Percentiles rank a stretch among this genome's conserved stretches.
Evolutionary conservation across 441 rosid species (phyloP).

Genomic region (Arabidopsis lyrata): DNA sequence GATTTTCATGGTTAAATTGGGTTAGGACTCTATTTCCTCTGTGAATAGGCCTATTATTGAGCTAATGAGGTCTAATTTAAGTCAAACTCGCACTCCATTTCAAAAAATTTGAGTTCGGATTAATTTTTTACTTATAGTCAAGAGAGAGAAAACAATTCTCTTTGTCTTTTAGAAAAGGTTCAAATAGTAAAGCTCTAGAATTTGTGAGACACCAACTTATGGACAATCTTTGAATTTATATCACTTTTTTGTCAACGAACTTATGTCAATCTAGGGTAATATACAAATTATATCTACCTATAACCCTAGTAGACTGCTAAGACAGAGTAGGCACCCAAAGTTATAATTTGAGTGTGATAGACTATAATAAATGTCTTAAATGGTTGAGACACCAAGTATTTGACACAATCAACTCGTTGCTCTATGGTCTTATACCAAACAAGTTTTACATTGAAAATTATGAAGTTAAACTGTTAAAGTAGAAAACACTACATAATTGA

Average conservation of each 20-base stretch:
- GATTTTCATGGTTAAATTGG: conserved; percentile 9
- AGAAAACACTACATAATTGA: conserved; percentile 17
- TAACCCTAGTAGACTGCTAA: not conserved
- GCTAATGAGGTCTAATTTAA: conserved; percentile 19
- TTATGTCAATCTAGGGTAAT: not conserved
- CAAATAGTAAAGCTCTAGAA: not conserved
- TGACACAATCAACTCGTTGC: conserved; percentile 3
- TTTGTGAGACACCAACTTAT: not conserved
- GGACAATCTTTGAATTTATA: not conserved
- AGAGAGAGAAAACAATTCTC: conserved; percentile 1
- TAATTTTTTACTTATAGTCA: not conserved
- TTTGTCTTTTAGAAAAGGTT: conserved; percentile 1
- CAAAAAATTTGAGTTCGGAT: not conserved
- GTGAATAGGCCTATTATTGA: conserved; percentile 23
- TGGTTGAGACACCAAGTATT: not conserved
- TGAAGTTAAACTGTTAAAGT: conserved; percentile 10
- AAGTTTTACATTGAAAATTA: conserved; percentile 8
- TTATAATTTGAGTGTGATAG: not conserved
- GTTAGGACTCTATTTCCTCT: conserved; percentile 15
- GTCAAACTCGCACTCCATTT: not conserved
- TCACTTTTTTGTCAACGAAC: not conserved
- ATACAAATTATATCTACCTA: not conserved
- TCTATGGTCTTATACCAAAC: not conserved
- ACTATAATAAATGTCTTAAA: no score
- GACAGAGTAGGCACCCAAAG: not conserved